phyloP scores from a whole-genome alignment of 2,329 filamentous ascomycete species.

The Arthrobotrys iridis region DNA sequence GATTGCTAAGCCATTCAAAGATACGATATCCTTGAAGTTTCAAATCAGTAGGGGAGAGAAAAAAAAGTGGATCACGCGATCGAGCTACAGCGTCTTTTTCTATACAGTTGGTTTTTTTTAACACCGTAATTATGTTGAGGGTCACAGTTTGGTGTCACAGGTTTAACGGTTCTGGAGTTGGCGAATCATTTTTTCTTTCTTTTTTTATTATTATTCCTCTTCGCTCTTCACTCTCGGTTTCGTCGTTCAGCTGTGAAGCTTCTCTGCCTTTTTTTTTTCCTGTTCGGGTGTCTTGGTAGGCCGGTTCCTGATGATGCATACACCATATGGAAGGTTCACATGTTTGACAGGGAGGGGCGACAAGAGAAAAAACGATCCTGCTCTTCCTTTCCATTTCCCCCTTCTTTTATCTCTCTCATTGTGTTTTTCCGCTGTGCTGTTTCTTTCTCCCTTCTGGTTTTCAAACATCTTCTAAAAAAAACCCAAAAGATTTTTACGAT shows the following conservation, averaged over 20 bases:
- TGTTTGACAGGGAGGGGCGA: too few relatives aligned
- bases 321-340: conserved; percentile 18
- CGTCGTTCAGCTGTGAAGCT: background rate
- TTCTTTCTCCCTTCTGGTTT: background rate
- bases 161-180: conserved; percentile 2
- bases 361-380: background rate
- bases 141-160: conserved; percentile 2
- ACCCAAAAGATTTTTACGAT: background rate
- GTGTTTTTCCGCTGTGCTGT: background rate
- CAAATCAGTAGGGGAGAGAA: background rate
- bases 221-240: background rate
- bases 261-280: background rate
- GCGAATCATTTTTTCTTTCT: background rate
- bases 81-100: background rate
- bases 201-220: background rate
- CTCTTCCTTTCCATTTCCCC: background rate
- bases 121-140: background rate
- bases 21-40: background rate
- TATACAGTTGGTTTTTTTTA: background rate
- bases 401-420: background rate
- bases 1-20: conserved; percentile 13
- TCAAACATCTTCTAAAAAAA: background rate
- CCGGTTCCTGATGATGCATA: conserved; percentile 30
- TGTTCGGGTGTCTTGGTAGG: background rate
- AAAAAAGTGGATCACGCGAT: conserved; percentile 12